Evolutionary conservation across 768 basidiomycete genomes (phyloP).

Genomic region (Pleurotus ostreatus): DNA sequence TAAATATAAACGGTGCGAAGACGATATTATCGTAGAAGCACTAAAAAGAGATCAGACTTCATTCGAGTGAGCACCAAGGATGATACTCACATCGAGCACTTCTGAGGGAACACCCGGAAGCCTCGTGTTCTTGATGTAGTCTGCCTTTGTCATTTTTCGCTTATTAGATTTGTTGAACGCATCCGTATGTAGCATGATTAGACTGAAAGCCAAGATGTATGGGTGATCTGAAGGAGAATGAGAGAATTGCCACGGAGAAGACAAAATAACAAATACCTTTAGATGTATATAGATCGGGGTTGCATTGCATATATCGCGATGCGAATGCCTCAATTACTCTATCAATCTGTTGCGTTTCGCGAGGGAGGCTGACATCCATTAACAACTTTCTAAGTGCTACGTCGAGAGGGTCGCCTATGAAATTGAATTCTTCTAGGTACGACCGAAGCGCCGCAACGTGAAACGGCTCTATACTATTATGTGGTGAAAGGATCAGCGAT

Average conservation of each 20-base stretch:
- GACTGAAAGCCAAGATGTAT: conserved; percentile 93
- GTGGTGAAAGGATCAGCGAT: conserved; percentile 6
- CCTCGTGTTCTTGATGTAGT: conserved; percentile 89
- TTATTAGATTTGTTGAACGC: conserved; percentile 98
- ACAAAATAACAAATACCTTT: conserved; percentile 48
- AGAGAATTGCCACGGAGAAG: neutral
- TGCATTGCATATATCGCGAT: conserved; percentile 75
- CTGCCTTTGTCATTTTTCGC: conserved; percentile 93
- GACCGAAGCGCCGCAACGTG: conserved; percentile 62
- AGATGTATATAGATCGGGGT: conserved; percentile 73
- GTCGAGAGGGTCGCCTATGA: conserved; percentile 79
- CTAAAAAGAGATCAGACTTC: conserved; percentile 32
- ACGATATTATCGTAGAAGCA: conserved; percentile 97
- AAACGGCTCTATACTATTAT: conserved; percentile 63
- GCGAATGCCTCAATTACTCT: conserved; percentile 96
- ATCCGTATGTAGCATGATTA: conserved; percentile 99
- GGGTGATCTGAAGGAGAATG: conserved; percentile 64
- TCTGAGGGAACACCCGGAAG: conserved; percentile 81
- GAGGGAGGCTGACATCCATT: conserved; percentile 88
- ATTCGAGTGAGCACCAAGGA: neutral
- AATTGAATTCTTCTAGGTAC: conserved; percentile 78
- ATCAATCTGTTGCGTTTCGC: conserved; percentile 98
- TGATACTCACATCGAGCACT: conserved; percentile 72
- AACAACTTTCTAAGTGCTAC: conserved; percentile 85
- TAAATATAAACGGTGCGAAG: conserved; percentile 93